Base-by-base conservation (phyloP, 768 basidiomycete genomes). In the Podaxis carcinomalis region DNA sequence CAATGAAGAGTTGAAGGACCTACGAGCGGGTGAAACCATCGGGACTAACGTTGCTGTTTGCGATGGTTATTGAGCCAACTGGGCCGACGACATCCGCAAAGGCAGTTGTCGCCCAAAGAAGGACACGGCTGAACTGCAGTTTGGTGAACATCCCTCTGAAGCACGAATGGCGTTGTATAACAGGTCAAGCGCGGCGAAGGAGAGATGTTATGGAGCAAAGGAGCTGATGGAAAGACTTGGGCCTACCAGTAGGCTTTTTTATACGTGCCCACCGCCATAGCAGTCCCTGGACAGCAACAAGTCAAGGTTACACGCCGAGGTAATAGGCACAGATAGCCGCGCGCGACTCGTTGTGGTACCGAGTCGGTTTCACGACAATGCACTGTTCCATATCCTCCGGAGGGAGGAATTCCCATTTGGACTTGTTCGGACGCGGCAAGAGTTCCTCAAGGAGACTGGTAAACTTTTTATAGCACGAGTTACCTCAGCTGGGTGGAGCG, bases 1-100 rank as follows among this genome's bases (percentile, higher is more conserved):
- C 4, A 36, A 44, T 9, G 13, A 36, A 27, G 11, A 3, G 28
- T 2, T 23, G 5, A n/a, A 11, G 14, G 28, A 64, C 64, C 3
- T 58, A 65, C 64, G 64, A 49, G 32, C 64, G 59, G 28, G 10
- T 61, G 50, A 61, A 61, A 19, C 63, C 63, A 56, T 64, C 63
- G 1, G 63, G 63, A 25, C 23, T 36, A 25, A 64, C 49, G 21
- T n/a, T 28, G 16, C 57, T 14, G 54, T 59, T 63, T 7, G 47
- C 49, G 16, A 63, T 19, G 11, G 36, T 59, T 9, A 63, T 28
- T n/a, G 53, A 52, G 5, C 39, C 59, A n/a, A 35, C 21, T 13
- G 53, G 53, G 28, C 58, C 58, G n/a, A 60, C 51, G 23, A 37
- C 25, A 5, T 25, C 36, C 21, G 47, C 50, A 2, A 51, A 23